Conservation (phyloP, 805 yeast genomes). For the Pichia cabralensis region DNA sequence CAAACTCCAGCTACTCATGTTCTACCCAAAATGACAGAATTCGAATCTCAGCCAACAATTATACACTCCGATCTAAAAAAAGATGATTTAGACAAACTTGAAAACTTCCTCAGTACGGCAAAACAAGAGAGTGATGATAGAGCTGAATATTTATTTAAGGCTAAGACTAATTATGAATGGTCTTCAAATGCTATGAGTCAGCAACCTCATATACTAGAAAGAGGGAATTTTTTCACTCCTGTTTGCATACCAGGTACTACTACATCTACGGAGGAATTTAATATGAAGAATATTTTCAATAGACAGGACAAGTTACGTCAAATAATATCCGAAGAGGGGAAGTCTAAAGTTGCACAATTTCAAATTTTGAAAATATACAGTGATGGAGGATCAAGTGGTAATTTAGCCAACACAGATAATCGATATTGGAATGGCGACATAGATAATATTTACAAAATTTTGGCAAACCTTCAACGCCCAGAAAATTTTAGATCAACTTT, state of each 20-base stretch:
- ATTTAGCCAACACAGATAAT: neutral
- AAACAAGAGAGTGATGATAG: slow-evolving; percentile 30
- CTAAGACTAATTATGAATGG: slow-evolving; percentile 44
- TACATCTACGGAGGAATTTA: slow-evolving; percentile 13
- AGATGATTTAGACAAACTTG: slow-evolving; percentile 21
- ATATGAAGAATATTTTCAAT: neutral
- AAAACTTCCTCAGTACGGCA: slow-evolving; percentile 34
- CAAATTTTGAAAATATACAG: slow-evolving; percentile 3
- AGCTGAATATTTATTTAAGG: slow-evolving; percentile 37
- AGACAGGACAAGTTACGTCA: neutral
- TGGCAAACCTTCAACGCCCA: slow-evolving; percentile 28
- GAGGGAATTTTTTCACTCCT: slow-evolving; percentile 38
- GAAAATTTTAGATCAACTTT: slow-evolving; percentile 27
- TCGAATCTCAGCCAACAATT: slow-evolving; percentile 16
- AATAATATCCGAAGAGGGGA: neutral
- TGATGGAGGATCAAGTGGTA: slow-evolving; percentile 5
- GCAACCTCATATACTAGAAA: slow-evolving; percentile 31
- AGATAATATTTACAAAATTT: slow-evolving; percentile 9
- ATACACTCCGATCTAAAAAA: slow-evolving; percentile 1
- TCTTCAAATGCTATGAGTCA: slow-evolving; percentile 26
- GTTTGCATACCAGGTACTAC: slow-evolving; percentile 25
- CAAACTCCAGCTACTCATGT: slow-evolving; percentile 8
- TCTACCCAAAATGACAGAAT: slow-evolving; percentile 19
- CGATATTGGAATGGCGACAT: slow-evolving; percentile 4
- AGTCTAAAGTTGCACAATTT: neutral